Evolutionary conservation across 1,284 basidiomycete species (phyloP), one percentile per base, ranked within the genome.

Genomic region (Takashimella tepidaria): DNA sequence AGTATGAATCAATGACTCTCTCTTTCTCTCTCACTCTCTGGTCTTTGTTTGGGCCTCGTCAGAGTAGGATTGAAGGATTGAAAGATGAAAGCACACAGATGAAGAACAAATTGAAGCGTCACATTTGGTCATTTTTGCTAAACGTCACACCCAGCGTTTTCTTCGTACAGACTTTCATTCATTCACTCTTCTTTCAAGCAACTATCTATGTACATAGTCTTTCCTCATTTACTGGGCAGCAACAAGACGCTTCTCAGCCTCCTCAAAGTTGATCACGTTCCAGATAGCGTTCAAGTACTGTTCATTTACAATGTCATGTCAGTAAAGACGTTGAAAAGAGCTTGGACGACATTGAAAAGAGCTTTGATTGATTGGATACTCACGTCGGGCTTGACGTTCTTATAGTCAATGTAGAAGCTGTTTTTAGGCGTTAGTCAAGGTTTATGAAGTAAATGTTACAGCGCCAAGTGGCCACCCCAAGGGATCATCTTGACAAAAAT

Each of bases 221-320:
- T 16, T 37, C 31, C 10, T 8, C 13, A n/a, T 41, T 52, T 56
- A 66, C 57, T 63, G 51, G 22, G 77, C 87, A 52, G 84, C 85
- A 40, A 79, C 64, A 64, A 87, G 80, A 60, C 92, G 82, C 64
- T 80, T 79, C 75, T 90, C 88, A 21, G 90, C 91, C 78, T 92
- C 89, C 66, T 87, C 82, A 77, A 89, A 93, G 82, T 93, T 92
- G 80, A 93, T 83, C 58, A 95, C 89, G 71, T 85, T 86, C 91
- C 88, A 95, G 73, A 92, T 91, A 49, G 86, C 89, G 56, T 84
- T 85, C 73, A 93, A 83, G 78, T 95, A 92, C 87, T 90, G 63
- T n/a, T n/a, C n/a, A n/a, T n/a, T n/a, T 24, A 47, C 8, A 6
- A 19, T 5, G 19, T 2, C 16, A 8, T 16, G n/a, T 40, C 40